Base-by-base conservation (phyloP, 768 basidiomycete species). In the Calocybe indica region DNA sequence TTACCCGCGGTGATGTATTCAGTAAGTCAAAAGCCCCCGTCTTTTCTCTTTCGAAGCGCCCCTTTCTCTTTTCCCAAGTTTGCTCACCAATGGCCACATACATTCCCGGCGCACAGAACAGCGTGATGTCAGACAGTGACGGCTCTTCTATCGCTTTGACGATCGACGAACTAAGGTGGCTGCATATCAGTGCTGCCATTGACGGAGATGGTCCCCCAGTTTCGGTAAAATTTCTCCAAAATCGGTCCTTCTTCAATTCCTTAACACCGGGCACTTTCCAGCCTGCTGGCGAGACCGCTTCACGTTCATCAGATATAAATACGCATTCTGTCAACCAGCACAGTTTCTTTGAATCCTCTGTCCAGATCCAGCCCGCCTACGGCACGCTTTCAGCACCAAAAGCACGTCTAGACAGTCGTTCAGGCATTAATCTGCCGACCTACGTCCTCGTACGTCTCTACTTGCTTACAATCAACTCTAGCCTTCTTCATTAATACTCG, bases 151-250 rank as follows among this genome's bases (percentile, higher is more conserved):
- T 54, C 36, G 58, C 64, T 45, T 61, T 72, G 48, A 69, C 70
- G 47, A 62, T 66, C 48, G 76, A 76, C 52, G 76, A 76, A 58
- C 62, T 76, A 44, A 63, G 71, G 15, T 78, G 76, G 76, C 64
- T 78, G 13, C 67, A 71, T 41, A 74, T 73, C 28, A 72, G 68
- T 37, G 58, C 48, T 14, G 52, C 49, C 5, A 30, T 51, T 11
- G 50, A 55, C 15, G 49, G 54, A 32, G 54, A 50, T 48, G 34
- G 49, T 43, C 7, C 31, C 30, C 13, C 10, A 15, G 7, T 13
- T 12, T 28, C 12, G 1, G n/a, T 28, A 14, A 33, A n/a, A 6
- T 36, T 9, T 7, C 35, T 9, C 38, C n/a, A 22, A 40, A 45
- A 13, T n/a, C 40, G 42, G 30, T 41, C 37, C 13, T 0, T 14